Evolutionary conservation across 257 asterid species (phyloP).

Genomic region (Solanum microdontum): DNA sequence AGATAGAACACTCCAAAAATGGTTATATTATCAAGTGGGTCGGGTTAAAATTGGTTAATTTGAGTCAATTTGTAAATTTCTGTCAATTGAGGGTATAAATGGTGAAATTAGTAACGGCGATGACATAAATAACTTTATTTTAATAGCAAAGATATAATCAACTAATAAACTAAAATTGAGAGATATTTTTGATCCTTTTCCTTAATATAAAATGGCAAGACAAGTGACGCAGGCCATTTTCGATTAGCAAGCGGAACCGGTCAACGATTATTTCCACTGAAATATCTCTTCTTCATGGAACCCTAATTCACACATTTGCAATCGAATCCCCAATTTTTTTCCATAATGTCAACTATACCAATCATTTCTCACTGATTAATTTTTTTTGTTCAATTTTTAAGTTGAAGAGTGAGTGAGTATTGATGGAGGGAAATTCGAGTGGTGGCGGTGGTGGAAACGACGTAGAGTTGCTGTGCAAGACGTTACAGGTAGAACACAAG

Average conservation of each 20-base stretch:
- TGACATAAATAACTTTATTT: no score
- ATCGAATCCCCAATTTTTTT: background rate
- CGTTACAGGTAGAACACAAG: conserved; percentile 94
- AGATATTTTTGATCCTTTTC: no score
- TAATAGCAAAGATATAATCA: no score
- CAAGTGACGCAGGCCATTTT: background rate
- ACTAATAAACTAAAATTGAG: no score
- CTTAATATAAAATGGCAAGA: background rate
- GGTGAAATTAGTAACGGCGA: no score
- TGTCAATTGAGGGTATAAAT: no score
- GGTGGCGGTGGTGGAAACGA: conserved; percentile 33
- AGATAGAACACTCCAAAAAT: no score
- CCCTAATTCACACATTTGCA: background rate
- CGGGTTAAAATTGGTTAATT: no score
- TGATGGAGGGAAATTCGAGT: conserved; percentile 71
- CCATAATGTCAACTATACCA: background rate
- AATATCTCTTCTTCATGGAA: background rate
- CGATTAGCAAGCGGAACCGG: background rate
- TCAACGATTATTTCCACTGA: background rate
- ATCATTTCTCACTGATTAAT: background rate
- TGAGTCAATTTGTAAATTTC: no score
- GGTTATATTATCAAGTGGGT: no score
- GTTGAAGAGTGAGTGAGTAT: background rate
- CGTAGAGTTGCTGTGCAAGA: conserved; percentile 79
- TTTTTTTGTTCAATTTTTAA: background rate